Evolutionary conservation across 768 basidiomycete species (phyloP), one percentile per base, ranked within the genome.

Genomic region (Mycena crocata): DNA sequence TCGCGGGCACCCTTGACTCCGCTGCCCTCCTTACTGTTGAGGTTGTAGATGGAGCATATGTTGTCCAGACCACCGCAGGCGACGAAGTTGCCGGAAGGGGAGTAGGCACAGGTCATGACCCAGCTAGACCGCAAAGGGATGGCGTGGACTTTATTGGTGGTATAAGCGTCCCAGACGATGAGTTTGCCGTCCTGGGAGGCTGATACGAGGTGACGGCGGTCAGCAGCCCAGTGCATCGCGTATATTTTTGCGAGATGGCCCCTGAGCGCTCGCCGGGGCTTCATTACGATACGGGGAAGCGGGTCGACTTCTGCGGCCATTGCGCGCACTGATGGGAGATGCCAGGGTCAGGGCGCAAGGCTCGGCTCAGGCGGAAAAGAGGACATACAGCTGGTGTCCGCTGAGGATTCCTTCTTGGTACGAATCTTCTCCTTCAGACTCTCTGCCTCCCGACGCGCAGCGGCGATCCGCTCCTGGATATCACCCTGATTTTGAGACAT

Each of bases 91-190:
- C 98, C 97, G 21, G 94, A 94, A 6, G 98, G 97, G 24, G 98
- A 92, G 81, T 98, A 99, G 55, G 97, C 97, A 78, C 97, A 99
- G 56, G 97, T 99, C 97, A 99, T 99, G 82, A 99, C 97, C 97
- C 97, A 99, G 76, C 94, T 95, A 49, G 96, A 98, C 57, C 97
- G 91, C 50, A 99, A 85, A 55, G 97, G 97, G 78, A 99, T 99
- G 72, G 97, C 97, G 76, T 99, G 98, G 66, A 99, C 97, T 85
- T 99, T 99, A 88, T 99, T 99, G 64, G 96, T 98, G n/a, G 97
- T 99, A 81, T 99, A 99, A 55, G 97, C 97, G 80, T 99, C 97
- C 97, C 97, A 99, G 58, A 99, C 97, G 77, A 99, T 99, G 64
- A 99, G 89, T 80, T 99, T 99, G 57, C 97, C 97, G 77, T 99